Evolutionary conservation across 805 yeast genomes (phyloP).

Genomic region (Priceomyces medius): DNA sequence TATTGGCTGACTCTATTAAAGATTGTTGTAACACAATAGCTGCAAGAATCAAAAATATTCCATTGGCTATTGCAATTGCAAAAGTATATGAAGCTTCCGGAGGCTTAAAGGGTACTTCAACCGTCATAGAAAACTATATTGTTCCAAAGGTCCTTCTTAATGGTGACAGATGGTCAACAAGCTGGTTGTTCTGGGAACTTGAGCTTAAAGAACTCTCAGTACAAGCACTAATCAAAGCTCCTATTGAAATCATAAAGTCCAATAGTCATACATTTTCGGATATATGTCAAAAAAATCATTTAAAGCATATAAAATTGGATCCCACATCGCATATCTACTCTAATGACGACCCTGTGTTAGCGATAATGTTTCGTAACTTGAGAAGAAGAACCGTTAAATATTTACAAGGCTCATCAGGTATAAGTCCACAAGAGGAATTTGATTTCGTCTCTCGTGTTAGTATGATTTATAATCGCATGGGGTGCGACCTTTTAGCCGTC

Average conservation of each 20-base stretch:
- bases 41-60: slow-evolving; percentile 63
- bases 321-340: slow-evolving; percentile 35
- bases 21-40: slow-evolving; percentile 79
- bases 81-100: slow-evolving; percentile 57
- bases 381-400: slow-evolving; percentile 52
- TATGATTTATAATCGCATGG: slow-evolving; percentile 78
- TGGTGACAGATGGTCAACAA: slow-evolving; percentile 80
- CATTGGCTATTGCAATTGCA: slow-evolving; percentile 78
- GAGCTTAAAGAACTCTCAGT: slow-evolving; percentile 45
- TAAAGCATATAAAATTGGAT: slow-evolving; percentile 12
- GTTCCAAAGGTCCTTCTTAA: slow-evolving; percentile 55
- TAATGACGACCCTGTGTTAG: slow-evolving; percentile 80
- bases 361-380: slow-evolving; percentile 61
- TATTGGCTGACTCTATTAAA: slow-evolving; percentile 69
- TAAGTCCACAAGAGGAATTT: slow-evolving; percentile 51
- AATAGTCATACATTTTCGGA: slow-evolving; percentile 22
- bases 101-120: slow-evolving; percentile 13
- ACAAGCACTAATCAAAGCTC: slow-evolving; percentile 62
- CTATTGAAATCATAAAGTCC: slow-evolving; percentile 31
- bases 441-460: slow-evolving; percentile 62
- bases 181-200: slow-evolving; percentile 77
- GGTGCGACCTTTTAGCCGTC: slow-evolving; percentile 78
- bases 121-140: slow-evolving; percentile 48
- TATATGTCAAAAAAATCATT: slow-evolving; percentile 14
- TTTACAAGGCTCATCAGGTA: slow-evolving; percentile 47